Conservation (phyloP, 441 rosid genomes). For the Pelargonium myrrhifolium region DNA sequence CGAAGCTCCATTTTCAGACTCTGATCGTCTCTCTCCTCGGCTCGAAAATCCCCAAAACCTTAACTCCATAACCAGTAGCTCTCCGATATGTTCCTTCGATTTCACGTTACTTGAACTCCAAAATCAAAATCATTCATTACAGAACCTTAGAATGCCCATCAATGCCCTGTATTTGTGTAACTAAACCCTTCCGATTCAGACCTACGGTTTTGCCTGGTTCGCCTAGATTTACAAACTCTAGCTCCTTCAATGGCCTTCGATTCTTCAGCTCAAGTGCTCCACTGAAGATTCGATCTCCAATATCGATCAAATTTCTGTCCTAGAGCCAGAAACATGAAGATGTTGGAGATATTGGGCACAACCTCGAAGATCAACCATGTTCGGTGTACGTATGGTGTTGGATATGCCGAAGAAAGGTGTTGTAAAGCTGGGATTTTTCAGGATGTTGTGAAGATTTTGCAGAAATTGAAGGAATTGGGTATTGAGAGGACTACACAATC, state of each 20-base stretch:
- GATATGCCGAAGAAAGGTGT: constrained; percentile 88
- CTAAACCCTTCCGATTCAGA: constrained; percentile 28
- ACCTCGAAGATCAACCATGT: constrained; percentile 73
- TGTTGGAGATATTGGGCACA: constrained; percentile 64
- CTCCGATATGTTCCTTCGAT: no score
- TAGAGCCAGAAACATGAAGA: constrained; percentile 39
- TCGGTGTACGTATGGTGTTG: constrained; percentile 48
- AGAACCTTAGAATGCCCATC: neutral
- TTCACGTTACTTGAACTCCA: no score
- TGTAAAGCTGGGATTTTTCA: constrained; percentile 74
- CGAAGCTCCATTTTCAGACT: no score
- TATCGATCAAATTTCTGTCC: neutral
- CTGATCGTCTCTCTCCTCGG: no score
- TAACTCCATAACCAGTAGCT: no score
- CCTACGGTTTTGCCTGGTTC: constrained; percentile 22
- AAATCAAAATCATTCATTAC: no score
- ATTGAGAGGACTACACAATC: constrained; percentile 63
- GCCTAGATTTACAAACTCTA: constrained; percentile 22
- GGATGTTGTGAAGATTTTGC: constrained; percentile 74
- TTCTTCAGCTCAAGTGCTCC: constrained; percentile 44
- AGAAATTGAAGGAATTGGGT: constrained; percentile 67
- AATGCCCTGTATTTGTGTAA: constrained; percentile 36
- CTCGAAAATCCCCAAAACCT: no score
- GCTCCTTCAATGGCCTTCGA: constrained; percentile 20
- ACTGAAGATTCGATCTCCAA: constrained; percentile 18